phyloP scores from a whole-genome alignment of 768 basidiomycete genomes.

The Leccinum rimulosum region DNA sequence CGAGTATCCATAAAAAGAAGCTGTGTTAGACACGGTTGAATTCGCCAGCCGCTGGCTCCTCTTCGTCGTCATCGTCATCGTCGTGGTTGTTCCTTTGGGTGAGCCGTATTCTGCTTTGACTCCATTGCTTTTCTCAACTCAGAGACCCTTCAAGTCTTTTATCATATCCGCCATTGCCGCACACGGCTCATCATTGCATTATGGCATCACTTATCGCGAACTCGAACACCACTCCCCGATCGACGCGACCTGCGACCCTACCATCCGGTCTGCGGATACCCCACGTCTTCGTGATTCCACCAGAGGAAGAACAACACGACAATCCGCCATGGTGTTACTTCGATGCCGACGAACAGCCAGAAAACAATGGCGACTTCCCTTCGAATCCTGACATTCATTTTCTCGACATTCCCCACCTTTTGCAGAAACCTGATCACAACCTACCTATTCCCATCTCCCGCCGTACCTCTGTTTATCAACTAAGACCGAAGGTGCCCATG shows the following conservation, averaged over 20 bases:
- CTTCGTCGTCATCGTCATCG: not conserved
- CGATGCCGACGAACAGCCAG: conserved; percentile 41
- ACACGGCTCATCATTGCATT: not conserved
- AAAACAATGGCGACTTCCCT: conserved; percentile 14
- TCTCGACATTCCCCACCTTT: conserved; percentile 31
- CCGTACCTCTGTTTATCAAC: conserved; percentile 7
- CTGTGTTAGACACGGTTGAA: conserved; percentile 17
- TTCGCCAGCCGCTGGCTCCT: conserved; percentile 15
- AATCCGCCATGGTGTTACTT: conserved; percentile 57
- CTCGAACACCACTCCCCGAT: conserved; percentile 16
- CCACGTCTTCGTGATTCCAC: conserved; percentile 54
- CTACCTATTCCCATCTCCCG: conserved; percentile 1
- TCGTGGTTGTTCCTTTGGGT: conserved; percentile 14
- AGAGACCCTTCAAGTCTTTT: conserved; percentile 15
- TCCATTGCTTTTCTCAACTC: not conserved
- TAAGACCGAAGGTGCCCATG: conserved; percentile 6
- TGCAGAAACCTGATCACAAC: conserved; percentile 13
- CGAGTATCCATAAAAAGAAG: conserved; percentile 22
- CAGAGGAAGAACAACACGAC: conserved; percentile 51
- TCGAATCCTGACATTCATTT: conserved; percentile 31
- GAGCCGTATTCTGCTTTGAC: conserved; percentile 1
- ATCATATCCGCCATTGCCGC: not conserved
- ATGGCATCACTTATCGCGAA: conserved; percentile 17
- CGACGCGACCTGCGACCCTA: conserved; percentile 4
- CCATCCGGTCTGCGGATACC: conserved; percentile 34